Base-by-base conservation (phyloP, 2,329 filamentous ascomycete species). In the Talaromyces sp. region DNA sequence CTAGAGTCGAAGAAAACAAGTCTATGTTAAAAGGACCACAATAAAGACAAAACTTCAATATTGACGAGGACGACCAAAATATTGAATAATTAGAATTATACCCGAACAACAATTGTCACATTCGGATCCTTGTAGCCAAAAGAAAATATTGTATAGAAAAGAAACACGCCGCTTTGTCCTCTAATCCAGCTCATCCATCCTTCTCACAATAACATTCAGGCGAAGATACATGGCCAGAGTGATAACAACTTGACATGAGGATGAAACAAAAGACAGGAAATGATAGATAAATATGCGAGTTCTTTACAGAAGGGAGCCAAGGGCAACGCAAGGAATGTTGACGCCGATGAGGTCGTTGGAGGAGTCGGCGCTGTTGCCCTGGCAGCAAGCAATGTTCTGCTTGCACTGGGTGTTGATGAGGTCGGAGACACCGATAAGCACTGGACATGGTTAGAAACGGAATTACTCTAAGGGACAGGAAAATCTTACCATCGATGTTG, bases 351-450 rank as follows among this genome's bases (percentile, higher is more conserved):
- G 67, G 63, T 70, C 63, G 63, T 67, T 69, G 61, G 67, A 69
- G 64, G 72, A 70, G 57, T 63, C 62, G 66, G 68, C 67, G 27
- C 67, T 65, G 58, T 71, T 70, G 65, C 70, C 68, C 73, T 75
- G 72, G 71, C 73, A 75, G 62, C 73, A 75, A 57, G 73, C 71
- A 66, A 75, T 74, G 71, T 75, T 75, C 68, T 73, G 70, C 70
- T 75, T 70, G 73, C 73, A 75, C 66, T 74, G 65, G 70, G 71
- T 65, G 71, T 72, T 74, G 70, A 74, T 57, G 35, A 75, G 59
- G 26, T 75, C 73, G 66, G 70, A 61, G 50, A 74, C 55, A 59
- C 60, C 70, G 58, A 75, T 64, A 59, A 74, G 56, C 63, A 70
- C 65, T 69, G 56, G 19, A 19, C 26, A 61, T 4, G 27, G 50